phyloP scores from a whole-genome alignment of 1,284 basidiomycete species.

The Anthracocystis walkeri region DNA sequence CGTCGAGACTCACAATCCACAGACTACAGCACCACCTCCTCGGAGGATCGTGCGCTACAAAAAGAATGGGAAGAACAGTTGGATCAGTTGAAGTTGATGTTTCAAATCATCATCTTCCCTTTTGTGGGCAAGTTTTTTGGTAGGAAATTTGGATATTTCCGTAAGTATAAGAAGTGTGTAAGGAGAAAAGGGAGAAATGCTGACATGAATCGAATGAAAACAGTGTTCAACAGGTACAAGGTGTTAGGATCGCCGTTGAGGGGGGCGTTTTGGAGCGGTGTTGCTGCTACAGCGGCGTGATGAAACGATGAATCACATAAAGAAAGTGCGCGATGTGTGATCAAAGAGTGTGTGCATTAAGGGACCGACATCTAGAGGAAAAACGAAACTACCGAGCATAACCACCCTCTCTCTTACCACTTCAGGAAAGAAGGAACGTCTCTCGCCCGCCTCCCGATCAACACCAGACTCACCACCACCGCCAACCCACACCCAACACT shows the following conservation, averaged over 20 bases:
- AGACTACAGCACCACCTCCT: conserved; percentile 4
- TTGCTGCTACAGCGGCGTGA: not conserved
- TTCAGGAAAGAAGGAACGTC: conserved; percentile 12
- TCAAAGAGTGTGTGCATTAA: not conserved
- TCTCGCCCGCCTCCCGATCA: conserved; percentile 45
- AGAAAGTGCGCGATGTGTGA: too few species aligned
- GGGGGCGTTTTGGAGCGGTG: conserved; percentile 20
- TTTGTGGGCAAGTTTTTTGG: conserved; percentile 56
- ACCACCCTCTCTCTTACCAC: not conserved
- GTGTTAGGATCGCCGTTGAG: conserved; percentile 17
- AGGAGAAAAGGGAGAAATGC: not conserved
- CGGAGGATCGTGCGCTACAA: conserved; percentile 21
- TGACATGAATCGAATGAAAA: not conserved
- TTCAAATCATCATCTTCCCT: conserved; percentile 53
- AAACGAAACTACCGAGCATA: not conserved
- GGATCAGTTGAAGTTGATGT: conserved; percentile 43
- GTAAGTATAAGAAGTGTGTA: conserved; percentile 18
- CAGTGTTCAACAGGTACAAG: conserved; percentile 42
- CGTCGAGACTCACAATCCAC: not conserved
- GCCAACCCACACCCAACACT: conserved; percentile 51
- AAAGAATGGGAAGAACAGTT: conserved; percentile 55
- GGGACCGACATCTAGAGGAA: not conserved
- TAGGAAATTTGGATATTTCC: conserved; percentile 41
- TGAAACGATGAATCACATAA: too few species aligned
- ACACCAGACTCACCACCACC: conserved; percentile 46